Percentiles rank a stretch among this genome's conserved stretches.
phyloP scores from a whole-genome alignment of 208 protist species.

The Endotrypanum monterogeii region DNA sequence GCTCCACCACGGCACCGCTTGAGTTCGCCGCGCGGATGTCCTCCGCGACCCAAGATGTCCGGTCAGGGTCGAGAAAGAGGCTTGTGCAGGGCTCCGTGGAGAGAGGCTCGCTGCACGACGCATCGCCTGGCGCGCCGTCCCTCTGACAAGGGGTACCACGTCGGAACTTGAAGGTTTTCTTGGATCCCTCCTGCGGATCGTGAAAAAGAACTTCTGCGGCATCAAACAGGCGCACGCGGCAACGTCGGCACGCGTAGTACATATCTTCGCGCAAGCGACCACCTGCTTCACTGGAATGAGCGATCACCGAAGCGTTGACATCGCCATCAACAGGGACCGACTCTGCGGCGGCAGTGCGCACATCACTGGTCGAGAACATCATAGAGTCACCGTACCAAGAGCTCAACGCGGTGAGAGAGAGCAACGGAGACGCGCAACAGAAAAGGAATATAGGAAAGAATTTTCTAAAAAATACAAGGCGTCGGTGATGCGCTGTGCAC shows the following conservation, averaged over 20 bases:
- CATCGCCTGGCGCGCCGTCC: slow-evolving; percentile 6
- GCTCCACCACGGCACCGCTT: slow-evolving; percentile 43
- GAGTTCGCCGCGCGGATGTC: slow-evolving; percentile 53
- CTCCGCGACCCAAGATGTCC: slow-evolving; percentile 63
- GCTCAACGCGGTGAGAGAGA: no score
- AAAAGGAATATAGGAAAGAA: no score
- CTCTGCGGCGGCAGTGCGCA: not conserved
- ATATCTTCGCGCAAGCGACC: no score
- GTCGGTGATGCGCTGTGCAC: no score
- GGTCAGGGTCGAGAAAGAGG: slow-evolving; percentile 83
- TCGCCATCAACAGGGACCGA: not conserved
- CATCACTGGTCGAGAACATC: not conserved
- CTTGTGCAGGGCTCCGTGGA: slow-evolving; percentile 61
- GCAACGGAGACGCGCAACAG: no score
- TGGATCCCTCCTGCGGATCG: slow-evolving; percentile 32
- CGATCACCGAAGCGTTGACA: not conserved
- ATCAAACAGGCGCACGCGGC: slow-evolving; percentile 54
- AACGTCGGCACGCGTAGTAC: slow-evolving; percentile 68
- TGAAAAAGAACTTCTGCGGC: slow-evolving; percentile 55
- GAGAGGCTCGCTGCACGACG: not conserved
- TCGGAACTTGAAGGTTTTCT: slow-evolving; percentile 51
- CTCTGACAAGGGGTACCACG: slow-evolving; percentile 16
- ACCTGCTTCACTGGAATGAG: not conserved
- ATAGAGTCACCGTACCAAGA: no score
- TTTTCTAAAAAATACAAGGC: no score